Conservation (phyloP, 805 yeast genomes). For the Pichia ethanolica region DNA sequence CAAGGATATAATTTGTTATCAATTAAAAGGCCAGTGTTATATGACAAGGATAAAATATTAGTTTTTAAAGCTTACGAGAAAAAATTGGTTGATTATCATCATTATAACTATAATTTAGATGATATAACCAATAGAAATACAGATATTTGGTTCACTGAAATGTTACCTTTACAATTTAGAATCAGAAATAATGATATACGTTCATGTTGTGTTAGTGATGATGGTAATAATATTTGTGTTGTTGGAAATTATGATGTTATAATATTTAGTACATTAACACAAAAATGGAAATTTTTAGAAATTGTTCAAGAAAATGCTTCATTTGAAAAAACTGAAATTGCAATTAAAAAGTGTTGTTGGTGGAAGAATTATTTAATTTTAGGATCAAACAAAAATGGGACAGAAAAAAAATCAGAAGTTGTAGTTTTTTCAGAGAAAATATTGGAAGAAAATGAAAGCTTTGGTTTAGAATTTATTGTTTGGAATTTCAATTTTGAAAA, state of each 20-base stretch:
- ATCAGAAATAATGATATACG: slow-evolving; percentile 38
- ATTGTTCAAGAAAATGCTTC: slow-evolving; percentile 21
- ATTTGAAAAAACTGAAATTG: slow-evolving; percentile 21
- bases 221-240: slow-evolving; percentile 41
- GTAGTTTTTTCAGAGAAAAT: slow-evolving; percentile 22
- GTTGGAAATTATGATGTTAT: slow-evolving; percentile 43
- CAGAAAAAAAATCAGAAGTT: slow-evolving; percentile 23
- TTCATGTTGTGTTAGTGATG: slow-evolving; percentile 36
- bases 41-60: slow-evolving; percentile 32
- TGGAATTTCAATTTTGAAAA: slow-evolving; percentile 30
- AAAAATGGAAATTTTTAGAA: slow-evolving; percentile 41
- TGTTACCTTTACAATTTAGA: slow-evolving; percentile 38
- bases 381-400: slow-evolving; percentile 15
- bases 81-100: slow-evolving; percentile 31
- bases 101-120: slow-evolving; percentile 15
- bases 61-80: slow-evolving; percentile 43
- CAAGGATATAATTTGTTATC: slow-evolving; percentile 17
- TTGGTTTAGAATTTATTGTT: slow-evolving; percentile 23
- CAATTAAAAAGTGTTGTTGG: slow-evolving; percentile 32
- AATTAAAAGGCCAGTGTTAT: slow-evolving; percentile 35
- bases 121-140: slow-evolving; percentile 30
- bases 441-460: slow-evolving; percentile 18
- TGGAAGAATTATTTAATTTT: slow-evolving; percentile 27
- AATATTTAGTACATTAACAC: slow-evolving; percentile 32
- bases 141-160: slow-evolving; percentile 38